Evolutionary conservation across 768 basidiomycete genomes (phyloP).

Genomic region (Gymnopilus dilepis): DNA sequence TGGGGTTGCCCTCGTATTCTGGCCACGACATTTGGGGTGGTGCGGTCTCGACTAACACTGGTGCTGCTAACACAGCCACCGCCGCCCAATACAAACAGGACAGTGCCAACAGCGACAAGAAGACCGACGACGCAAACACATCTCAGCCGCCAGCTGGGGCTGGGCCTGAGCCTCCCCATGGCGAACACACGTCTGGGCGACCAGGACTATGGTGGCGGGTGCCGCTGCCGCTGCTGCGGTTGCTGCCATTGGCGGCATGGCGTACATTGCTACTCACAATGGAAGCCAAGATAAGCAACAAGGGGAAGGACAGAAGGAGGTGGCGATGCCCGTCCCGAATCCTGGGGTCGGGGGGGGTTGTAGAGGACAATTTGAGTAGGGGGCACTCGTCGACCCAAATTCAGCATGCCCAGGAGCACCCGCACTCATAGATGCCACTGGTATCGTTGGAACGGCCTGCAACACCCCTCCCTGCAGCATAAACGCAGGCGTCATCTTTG

Average conservation of each 20-base stretch:
- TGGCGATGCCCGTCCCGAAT: slow-evolving; percentile 21
- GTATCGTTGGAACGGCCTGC: neutral
- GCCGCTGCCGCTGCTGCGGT: neutral
- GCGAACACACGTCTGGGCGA: slow-evolving; percentile 10
- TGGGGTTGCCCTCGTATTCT: slow-evolving; percentile 8
- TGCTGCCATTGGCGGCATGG: neutral
- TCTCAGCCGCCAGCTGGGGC: neutral
- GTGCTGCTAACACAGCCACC: neutral
- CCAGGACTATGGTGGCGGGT: neutral
- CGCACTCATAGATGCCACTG: neutral
- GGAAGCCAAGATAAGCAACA: neutral
- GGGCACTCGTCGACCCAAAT: neutral
- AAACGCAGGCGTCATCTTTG: neutral
- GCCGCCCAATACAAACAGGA: neutral
- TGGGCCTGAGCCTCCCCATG: neutral
- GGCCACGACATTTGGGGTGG: slow-evolving; percentile 26
- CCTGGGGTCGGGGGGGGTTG: neutral
- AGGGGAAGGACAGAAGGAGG: slow-evolving; percentile 4
- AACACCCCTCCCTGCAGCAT: neutral
- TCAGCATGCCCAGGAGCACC: neutral
- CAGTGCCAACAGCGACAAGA: neutral
- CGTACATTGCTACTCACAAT: neutral
- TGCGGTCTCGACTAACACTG: neutral
- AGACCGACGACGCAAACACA: neutral
- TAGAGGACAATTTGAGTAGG: slow-evolving; percentile 11